phyloP scores from a whole-genome alignment of 495 filamentous ascomycete genomes.

The Hypoxylon fuscum region DNA sequence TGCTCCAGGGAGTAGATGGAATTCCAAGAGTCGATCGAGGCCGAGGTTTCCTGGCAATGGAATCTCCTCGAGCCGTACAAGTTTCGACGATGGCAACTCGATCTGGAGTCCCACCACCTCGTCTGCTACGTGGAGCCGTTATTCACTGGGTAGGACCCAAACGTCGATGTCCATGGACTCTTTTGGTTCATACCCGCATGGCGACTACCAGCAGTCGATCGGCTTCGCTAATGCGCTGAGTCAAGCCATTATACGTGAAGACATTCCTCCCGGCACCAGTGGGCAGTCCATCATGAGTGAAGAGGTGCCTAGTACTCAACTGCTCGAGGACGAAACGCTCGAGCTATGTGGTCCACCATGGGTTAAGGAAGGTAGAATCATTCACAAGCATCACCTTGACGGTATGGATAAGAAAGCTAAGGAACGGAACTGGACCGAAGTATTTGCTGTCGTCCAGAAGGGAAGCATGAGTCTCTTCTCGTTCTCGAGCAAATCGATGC shows the following conservation, averaged over 20 bases:
- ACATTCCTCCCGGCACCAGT: slow-evolving; percentile 67
- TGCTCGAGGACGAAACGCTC: slow-evolving; percentile 90
- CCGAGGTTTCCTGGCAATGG: slow-evolving; percentile 83
- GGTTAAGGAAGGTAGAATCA: slow-evolving; percentile 96
- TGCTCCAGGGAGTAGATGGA: slow-evolving; percentile 74
- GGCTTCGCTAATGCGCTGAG: slow-evolving; percentile 97
- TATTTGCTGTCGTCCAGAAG: slow-evolving; percentile 97
- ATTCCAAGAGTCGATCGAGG: slow-evolving; percentile 83
- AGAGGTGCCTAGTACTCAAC: slow-evolving; percentile 65
- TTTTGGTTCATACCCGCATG: slow-evolving; percentile 79
- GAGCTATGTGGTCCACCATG: slow-evolving; percentile 92
- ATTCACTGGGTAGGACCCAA: slow-evolving; percentile 86
- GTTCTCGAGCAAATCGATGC: slow-evolving; percentile 80
- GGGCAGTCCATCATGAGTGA: slow-evolving; percentile 61
- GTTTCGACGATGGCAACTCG: slow-evolving; percentile 88
- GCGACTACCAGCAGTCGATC: slow-evolving; percentile 94
- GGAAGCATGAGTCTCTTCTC: slow-evolving; percentile 96
- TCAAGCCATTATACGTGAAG: slow-evolving; percentile 96
- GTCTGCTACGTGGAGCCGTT: slow-evolving; percentile 87
- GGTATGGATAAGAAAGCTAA: slow-evolving; percentile 88
- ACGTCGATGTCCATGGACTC: slow-evolving; percentile 93
- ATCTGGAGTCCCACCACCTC: slow-evolving; percentile 89
- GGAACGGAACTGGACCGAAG: slow-evolving; percentile 91
- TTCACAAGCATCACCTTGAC: slow-evolving; percentile 96
- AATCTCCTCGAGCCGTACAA: slow-evolving; percentile 91